phyloP scores from a whole-genome alignment of 2,329 filamentous ascomycete species.

The Xylaria sp. region DNA sequence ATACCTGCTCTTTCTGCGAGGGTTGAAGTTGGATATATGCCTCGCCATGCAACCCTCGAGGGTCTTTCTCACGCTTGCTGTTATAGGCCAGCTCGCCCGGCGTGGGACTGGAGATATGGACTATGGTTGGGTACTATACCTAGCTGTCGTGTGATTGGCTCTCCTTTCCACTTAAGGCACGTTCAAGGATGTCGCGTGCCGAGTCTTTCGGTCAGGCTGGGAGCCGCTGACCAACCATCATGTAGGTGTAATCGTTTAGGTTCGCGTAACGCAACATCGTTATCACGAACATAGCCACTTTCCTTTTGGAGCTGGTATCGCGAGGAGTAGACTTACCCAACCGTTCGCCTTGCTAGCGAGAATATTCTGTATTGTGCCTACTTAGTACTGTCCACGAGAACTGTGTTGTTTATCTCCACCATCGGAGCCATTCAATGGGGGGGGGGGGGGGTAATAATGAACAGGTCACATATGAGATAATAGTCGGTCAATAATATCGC shows the following conservation, averaged over 20 bases:
- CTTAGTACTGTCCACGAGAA: conserved; percentile 19
- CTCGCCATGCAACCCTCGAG: not conserved
- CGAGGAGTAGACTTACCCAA: conserved; percentile 25
- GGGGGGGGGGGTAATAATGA: not conserved
- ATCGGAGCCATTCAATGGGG: not conserved
- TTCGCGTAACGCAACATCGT: conserved; percentile 28
- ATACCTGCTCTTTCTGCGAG: not conserved
- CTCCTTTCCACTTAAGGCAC: not conserved
- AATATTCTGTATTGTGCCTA: conserved; percentile 1
- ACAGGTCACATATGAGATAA: conserved; percentile 24
- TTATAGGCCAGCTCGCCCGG: not conserved
- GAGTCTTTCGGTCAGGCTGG: conserved; percentile 25
- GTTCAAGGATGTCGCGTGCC: conserved; percentile 5
- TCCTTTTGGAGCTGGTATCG: conserved; percentile 35
- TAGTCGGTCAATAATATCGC: conserved; percentile 30
- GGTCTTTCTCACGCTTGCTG: not conserved
- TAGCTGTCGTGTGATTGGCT: not conserved
- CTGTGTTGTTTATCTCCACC: conserved; percentile 20
- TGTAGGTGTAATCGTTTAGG: conserved; percentile 4
- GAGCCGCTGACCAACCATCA: conserved; percentile 20
- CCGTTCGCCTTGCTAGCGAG: conserved; percentile 12
- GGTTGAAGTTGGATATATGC: not conserved
- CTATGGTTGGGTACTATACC: conserved; percentile 7
- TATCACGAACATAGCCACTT: conserved; percentile 36
- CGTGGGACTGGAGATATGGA: conserved; percentile 23